Evolutionary conservation across 2,329 filamentous ascomycete species (phyloP), one percentile per base, ranked within the genome.

Genomic region (Colletotrichum musae): DNA sequence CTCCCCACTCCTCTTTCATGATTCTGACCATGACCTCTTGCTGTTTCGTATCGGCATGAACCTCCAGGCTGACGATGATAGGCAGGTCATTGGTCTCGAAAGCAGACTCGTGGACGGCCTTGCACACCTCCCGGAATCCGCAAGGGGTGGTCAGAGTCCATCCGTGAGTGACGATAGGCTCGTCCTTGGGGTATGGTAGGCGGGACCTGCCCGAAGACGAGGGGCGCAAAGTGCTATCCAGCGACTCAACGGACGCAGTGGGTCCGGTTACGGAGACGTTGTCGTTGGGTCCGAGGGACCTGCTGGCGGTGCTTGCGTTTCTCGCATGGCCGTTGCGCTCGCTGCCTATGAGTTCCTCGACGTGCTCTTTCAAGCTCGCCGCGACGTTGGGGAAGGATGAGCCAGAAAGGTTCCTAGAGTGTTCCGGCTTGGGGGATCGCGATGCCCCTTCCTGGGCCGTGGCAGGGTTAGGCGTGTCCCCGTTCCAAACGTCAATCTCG

Each of bases 401-500:
- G 21, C 80, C 82, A 1, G 86, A 88, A 7, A 86, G 73, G 51
- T 83, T 82, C 41, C 83, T 82, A 64, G 80, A 80, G 72, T 89
- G 87, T 6, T 82, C 80, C 10, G 75, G 75, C 66, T 79, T 80
- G 16, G 80, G 78, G 0, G 82, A 80, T 54, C 79, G 83, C 32
- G 81, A 79, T 24, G 76, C 56, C 21, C 76, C 59, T 32, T 69
- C 70, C 16, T 39, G 73, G 5, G 77, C 78, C 5, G 77, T 78
- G 4, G 80, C 76, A 5, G 47, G 18, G 47, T 51, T 61, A 51
- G 78, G 79, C 18, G 83, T 78, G 71, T 88, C 83, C 13, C 94
- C 93, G 79, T 98, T 93, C 93, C 95, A 97, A 3, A 98, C 94
- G 76, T 98, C 95, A 64, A 98, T 96, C 79, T 98, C 95, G 54